Base-by-base conservation (phyloP, 768 basidiomycete genomes). In the Agaricus blazei region DNA sequence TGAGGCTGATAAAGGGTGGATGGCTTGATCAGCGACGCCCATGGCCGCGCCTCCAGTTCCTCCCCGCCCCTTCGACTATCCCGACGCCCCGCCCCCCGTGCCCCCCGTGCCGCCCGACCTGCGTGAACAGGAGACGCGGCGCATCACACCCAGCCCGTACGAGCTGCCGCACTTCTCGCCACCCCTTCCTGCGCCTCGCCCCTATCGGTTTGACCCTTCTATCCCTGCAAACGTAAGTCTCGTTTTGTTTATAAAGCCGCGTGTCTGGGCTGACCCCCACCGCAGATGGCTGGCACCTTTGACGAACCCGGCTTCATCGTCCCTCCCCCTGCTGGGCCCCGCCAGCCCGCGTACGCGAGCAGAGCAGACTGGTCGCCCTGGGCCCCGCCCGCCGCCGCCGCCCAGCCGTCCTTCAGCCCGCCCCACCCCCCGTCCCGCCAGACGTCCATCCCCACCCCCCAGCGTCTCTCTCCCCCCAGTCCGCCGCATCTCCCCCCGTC, bases 221-320 rank as follows among this genome's bases (percentile, higher is more conserved):
- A 9, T 75, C 73, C 58, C 65, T 88, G 75, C 78, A 31, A 84
- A 86, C 63, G 87, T 85, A 64, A 65, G 80, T 75, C n/a, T 52
- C n/a, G n/a, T n/a, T n/a, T n/a, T n/a, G n/a, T n/a, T n/a, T n/a
- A n/a, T 29, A 34, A 3, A 34, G 11, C 7, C 31, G 31, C 31
- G 31, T n/a, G 28, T 37, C 8, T 54, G 41, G 49, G 38, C 57
- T n/a, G n/a, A 55, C 41, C 48, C 28, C 31, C 57, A 26, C 9
- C 4, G n/a, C 51, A 87, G 85, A 88, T 88, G 80, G 83, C 86
- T 9, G 75, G 77, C 58, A 75, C 73, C 14, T 68, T 88, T 11
- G 85, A 88, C 63, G 75, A 78, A 48, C 77, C 55, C 19, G 52
- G 54, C 23, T 42, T 48, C 45, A 34, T 47, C 52, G 64, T 48